Conservation (phyloP, 352 stramenopile species). For the Saprolegnia diclina region DNA sequence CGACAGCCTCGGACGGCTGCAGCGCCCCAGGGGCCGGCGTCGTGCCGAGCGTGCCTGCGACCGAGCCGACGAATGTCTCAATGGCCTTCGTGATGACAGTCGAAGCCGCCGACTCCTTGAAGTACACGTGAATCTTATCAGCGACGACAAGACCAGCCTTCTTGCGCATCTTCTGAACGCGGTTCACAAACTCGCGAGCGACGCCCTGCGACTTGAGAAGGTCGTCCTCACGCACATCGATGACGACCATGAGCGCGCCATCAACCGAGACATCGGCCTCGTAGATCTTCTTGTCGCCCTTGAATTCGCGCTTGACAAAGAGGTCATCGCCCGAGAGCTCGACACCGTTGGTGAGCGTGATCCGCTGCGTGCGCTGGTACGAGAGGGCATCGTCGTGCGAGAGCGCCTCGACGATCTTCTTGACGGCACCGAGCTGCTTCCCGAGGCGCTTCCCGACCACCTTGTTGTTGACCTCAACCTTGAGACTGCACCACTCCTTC, state of each 20-base stretch:
- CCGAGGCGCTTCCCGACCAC: conserved; percentile 94
- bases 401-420: conserved; percentile 64
- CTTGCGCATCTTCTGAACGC: conserved; percentile 98
- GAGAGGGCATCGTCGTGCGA: conserved; percentile 65
- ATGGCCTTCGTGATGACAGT: conserved; percentile 55
- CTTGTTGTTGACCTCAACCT: conserved; percentile 92
- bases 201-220: conserved; percentile 90
- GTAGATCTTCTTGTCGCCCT: conserved; percentile 88
- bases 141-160: conserved; percentile 90
- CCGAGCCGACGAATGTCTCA: conserved; percentile 51
- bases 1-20: conserved; percentile 52
- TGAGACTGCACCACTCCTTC: conserved; percentile 89
- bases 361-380: conserved; percentile 62
- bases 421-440: conserved; percentile 94
- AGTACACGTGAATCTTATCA: conserved; percentile 97
- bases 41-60: conserved; percentile 51
- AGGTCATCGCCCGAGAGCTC: conserved; percentile 88
- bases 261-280: conserved; percentile 84
- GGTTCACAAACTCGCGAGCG: conserved; percentile 95
- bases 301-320: conserved; percentile 92
- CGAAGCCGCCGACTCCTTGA: conserved; percentile 63
- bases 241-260: conserved; percentile 91
- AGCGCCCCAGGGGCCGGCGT: conserved; percentile 52
- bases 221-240: conserved; percentile 95
- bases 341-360: conserved; percentile 69